Percentiles rank a stretch among this genome's conserved stretches.
These are phyloP conservation scores for Babesia ovis DNA, from an alignment of 169 alveolate species.

Conservation along the genomic window DNA sequence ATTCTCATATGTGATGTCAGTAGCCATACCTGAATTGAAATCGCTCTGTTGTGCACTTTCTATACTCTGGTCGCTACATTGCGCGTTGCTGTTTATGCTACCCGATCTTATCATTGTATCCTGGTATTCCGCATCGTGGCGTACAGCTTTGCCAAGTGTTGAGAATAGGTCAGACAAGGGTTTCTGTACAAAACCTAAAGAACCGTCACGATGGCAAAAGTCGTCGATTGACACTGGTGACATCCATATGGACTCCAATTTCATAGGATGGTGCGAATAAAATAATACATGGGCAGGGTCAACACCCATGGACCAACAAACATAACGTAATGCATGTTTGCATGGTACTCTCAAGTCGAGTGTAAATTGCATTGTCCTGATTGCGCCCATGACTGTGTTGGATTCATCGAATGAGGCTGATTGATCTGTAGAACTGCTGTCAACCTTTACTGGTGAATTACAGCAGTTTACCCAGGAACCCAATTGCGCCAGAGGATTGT, in stretches of 20 bases:
- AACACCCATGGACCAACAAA: conserved; percentile 75
- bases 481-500: conserved; percentile 45
- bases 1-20: not conserved
- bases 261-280: conserved; percentile 67
- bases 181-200: conserved; percentile 58
- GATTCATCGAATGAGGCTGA: conserved; percentile 4
- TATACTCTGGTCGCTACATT: conserved; percentile 23
- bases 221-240: conserved; percentile 55
- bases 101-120: conserved; percentile 20
- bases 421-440: not conserved
- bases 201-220: conserved; percentile 58
- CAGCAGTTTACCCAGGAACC: conserved; percentile 62
- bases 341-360: conserved; percentile 77
- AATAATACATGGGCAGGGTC: conserved; percentile 78
- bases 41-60: conserved; percentile 8
- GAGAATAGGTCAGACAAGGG: conserved; percentile 47
- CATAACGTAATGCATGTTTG: conserved; percentile 73
- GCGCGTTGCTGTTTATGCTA: conserved; percentile 36
- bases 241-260: conserved; percentile 31
- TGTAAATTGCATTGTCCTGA: conserved; percentile 44
- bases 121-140: conserved; percentile 3
- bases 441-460: conserved; percentile 10
- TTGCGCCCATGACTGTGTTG: not conserved
- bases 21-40: not conserved
- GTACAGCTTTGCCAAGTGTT: conserved; percentile 33